These are phyloP conservation scores for Sporothrix curviconia DNA, from an alignment of 2,329 filamentous ascomycete genomes.

Conservation along the genomic window DNA sequence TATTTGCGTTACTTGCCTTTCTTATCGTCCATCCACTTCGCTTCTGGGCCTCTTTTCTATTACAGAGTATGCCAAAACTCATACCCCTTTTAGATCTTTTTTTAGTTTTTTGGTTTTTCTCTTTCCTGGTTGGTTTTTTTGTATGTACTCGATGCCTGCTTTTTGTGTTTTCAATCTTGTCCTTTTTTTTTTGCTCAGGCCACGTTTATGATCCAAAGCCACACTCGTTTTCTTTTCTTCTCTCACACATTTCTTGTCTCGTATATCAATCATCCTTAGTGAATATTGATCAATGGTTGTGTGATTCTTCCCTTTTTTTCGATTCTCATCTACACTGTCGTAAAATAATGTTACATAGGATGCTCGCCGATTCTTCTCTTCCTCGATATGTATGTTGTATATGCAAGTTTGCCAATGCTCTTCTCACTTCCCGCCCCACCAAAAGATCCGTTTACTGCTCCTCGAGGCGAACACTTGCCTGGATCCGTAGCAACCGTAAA, in stretches of 20 bases:
- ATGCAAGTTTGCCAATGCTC: constrained; percentile 33
- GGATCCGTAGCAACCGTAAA: constrained; percentile 82
- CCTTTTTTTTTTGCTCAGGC: neutral
- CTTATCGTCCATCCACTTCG: constrained; percentile 2
- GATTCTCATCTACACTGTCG: neutral
- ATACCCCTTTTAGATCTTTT: constrained; percentile 21
- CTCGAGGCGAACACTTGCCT: constrained; percentile 45
- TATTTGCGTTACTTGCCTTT: neutral
- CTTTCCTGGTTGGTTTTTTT: constrained; percentile 1
- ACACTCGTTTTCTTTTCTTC: constrained; percentile 6
- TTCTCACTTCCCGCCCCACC: neutral
- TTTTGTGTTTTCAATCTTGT: neutral
- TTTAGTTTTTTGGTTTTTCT: constrained; percentile 15
- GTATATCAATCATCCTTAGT: neutral
- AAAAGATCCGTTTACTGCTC: neutral
- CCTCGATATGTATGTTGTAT: neutral
- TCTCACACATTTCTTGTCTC: neutral
- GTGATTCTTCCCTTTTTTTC: constrained; percentile 3
- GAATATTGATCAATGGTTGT: too few species aligned
- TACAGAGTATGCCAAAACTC: neutral
- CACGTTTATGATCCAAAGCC: too few species aligned
- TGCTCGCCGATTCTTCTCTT: too few species aligned
- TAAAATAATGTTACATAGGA: constrained; percentile 1
- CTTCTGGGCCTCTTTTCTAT: neutral
- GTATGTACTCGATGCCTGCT: constrained; percentile 20